Base-by-base conservation (phyloP, 2,329 filamentous ascomycete genomes). In the Teratosphaeria pseudoeucalypti region DNA sequence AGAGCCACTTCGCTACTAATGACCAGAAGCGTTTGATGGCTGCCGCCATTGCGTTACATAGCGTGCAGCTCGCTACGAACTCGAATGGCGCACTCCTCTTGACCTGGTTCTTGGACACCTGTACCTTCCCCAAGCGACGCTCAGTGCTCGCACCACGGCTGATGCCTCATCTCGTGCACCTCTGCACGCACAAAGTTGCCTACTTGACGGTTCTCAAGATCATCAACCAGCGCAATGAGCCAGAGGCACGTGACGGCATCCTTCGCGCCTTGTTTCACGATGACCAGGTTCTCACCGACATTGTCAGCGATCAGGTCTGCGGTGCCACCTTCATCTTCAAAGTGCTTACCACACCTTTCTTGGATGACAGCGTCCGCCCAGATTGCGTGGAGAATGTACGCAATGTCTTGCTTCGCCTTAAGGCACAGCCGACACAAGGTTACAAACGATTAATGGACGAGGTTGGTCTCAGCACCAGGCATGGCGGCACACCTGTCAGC, bases 371-470 rank as follows among this genome's bases (percentile, higher is more conserved):
- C 57, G 92, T 96, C 71, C 88, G 94, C 55, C 79, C 82, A 54
- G 89, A 96, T 68, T 91, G 96, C 26, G 85, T 96, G 5, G 90
- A 96, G 69, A 96, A 91, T 60, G 90, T 99, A 57, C 90, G 92
- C 70, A 90, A 85, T 67, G 91, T 97, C 47, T 81, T 99, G 37
- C 77, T 92, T 37, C 88, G 88, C 68, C 87, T 97, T 75, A 96
- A 96, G 78, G 92, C 91, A 6, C 90, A 95, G 69, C 90, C 94
- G 16, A 88, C 87, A 63, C 94, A 97, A 76, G 94, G 94, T 57
- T 99, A 99, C 79, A 99, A 97, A 81, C 88, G 94, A 57, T 78
- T 99, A 61, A 99, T 99, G 94, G 94, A 99, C 69, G 94, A 99
- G 73, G 94, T 99, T 66, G 92, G 92, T 61, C 78, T 99, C 43